Evolutionary conservation across 129 eudicot species (phyloP).

Genomic region (sunflower (Helianthus annuus)): HanXRQr2.0-SUNRISE NC_035436.2:9626851-9627350

Average conservation of each 20-base stretch:
- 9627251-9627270: too few relatives aligned
- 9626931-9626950: background rate
- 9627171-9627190: constrained; percentile 11
- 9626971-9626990: constrained; percentile 99
- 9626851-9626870: constrained; percentile 97
- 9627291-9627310: too few relatives aligned
- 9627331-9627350: background rate
- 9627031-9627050: constrained; percentile 57
- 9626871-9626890: constrained; percentile 6
- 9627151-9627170: background rate
- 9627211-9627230: background rate
- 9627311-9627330: background rate
- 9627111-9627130: background rate
- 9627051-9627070: background rate
- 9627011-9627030: constrained; percentile 67
- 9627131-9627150: background rate
- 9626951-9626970: constrained; percentile 94
- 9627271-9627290: too few relatives aligned
- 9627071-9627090: constrained; percentile 13
- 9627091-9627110: constrained; percentile 14
- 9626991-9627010: constrained; percentile 90
- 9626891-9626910: background rate
- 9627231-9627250: background rate
- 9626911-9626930: constrained; percentile 6
- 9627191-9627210: constrained; percentile 11